phyloP scores from a whole-genome alignment of 495 filamentous ascomycete genomes.

The Podospora conica region DNA sequence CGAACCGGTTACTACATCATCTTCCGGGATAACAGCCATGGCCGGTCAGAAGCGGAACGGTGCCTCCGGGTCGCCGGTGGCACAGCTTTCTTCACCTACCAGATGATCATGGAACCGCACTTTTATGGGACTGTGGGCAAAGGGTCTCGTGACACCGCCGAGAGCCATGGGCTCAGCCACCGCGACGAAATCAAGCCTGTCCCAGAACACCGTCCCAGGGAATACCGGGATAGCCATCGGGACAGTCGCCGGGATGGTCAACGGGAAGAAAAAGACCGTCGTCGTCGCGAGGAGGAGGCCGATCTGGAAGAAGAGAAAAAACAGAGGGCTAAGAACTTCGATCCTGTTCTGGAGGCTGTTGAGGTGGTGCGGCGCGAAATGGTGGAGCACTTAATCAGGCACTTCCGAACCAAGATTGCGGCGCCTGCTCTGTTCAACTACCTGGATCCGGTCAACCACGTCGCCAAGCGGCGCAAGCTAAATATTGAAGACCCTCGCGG shows the following conservation, averaged over 20 bases:
- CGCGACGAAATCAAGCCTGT: slow-evolving; percentile 26
- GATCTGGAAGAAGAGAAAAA: slow-evolving; percentile 84
- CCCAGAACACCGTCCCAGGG: slow-evolving; percentile 47
- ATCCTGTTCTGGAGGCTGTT: slow-evolving; percentile 76
- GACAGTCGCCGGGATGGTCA: slow-evolving; percentile 10
- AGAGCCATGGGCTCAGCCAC: slow-evolving; percentile 25
- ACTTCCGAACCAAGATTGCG: slow-evolving; percentile 78
- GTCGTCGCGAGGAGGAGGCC: slow-evolving; percentile 56
- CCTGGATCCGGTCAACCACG: slow-evolving; percentile 75
- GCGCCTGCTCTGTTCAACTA: slow-evolving; percentile 75
- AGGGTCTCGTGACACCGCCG: slow-evolving; percentile 45
- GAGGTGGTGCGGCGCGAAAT: slow-evolving; percentile 74
- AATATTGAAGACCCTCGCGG: slow-evolving; percentile 68
- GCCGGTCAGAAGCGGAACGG: slow-evolving; percentile 70
- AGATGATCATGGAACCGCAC: slow-evolving; percentile 85
- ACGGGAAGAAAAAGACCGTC: slow-evolving; percentile 38
- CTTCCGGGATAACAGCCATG: slow-evolving; percentile 68
- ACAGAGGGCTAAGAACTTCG: slow-evolving; percentile 72
- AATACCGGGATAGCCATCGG: slow-evolving; percentile 38
- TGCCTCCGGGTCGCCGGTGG: slow-evolving; percentile 70
- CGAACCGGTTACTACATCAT: slow-evolving; percentile 83
- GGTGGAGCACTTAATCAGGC: slow-evolving; percentile 73
- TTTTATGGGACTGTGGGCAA: slow-evolving; percentile 57
- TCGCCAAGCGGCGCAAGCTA: slow-evolving; percentile 64
- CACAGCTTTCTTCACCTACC: slow-evolving; percentile 80